Evolutionary conservation across 1,284 basidiomycete genomes (phyloP).

Genomic region (Psilocybe mexicana): DNA sequence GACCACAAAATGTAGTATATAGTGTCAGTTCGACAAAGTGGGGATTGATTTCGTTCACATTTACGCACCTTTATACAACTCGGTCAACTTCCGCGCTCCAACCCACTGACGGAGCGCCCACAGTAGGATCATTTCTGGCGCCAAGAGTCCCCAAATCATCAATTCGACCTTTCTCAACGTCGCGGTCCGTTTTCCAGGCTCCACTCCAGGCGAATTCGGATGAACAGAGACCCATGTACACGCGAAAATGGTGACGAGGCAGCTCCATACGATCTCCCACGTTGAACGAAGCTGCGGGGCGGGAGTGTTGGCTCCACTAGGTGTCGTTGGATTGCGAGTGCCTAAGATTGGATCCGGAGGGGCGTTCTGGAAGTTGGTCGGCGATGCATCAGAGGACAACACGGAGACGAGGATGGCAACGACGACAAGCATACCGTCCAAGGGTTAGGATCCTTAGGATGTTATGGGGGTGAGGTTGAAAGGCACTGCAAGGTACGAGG

Average conservation of each 20-base stretch:
- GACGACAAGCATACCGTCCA: too few relatives aligned
- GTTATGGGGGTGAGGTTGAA: too few relatives aligned
- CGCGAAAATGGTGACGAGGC: background rate
- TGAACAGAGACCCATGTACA: constrained; percentile 4
- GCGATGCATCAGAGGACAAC: too few relatives aligned
- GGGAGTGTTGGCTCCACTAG: background rate
- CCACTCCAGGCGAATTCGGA: background rate
- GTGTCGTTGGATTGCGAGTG: too few relatives aligned
- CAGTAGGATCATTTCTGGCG: constrained; percentile 2
- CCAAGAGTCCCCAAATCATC: background rate
- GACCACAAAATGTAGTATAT: too few relatives aligned
- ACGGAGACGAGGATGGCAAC: too few relatives aligned
- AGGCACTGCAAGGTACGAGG: too few relatives aligned
- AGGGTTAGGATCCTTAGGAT: too few relatives aligned
- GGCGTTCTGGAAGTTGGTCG: too few relatives aligned
- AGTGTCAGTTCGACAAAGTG: too few relatives aligned
- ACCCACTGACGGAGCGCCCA: background rate
- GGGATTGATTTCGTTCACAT: background rate
- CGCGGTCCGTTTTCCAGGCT: background rate
- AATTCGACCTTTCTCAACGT: background rate
- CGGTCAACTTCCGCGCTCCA: background rate
- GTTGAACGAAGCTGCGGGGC: background rate
- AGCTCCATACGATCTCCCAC: constrained; percentile 3
- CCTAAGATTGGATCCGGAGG: too few relatives aligned
- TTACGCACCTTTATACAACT: background rate